Evolutionary conservation across 306 rosid species (phyloP).

Genomic region (Macrotyloma uniflorum): DNA sequence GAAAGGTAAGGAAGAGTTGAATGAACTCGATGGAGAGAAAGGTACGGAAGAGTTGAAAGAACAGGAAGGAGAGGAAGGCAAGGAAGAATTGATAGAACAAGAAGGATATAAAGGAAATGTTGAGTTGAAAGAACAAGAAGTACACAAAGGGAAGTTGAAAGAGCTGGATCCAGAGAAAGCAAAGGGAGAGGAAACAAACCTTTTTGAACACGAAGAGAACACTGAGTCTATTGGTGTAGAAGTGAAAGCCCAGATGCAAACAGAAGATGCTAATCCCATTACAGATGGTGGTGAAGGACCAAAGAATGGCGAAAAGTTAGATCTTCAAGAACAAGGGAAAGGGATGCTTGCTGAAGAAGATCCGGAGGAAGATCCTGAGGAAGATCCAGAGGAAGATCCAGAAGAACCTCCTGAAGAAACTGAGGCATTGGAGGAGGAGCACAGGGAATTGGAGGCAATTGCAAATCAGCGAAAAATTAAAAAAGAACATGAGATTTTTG

Average conservation of each 20-base stretch:
- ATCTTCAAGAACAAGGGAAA: conserved; percentile 55
- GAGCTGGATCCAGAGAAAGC: conserved; percentile 23
- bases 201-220: conserved; percentile 38
- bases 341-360: conserved; percentile 55
- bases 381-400: conserved; percentile 52
- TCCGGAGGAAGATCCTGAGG: conserved; percentile 55
- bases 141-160: conserved; percentile 28
- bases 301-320: conserved; percentile 50
- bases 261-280: conserved; percentile 39
- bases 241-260: conserved; percentile 40
- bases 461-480: conserved; percentile 62
- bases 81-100: conserved; percentile 11
- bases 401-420: conserved; percentile 50
- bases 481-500: conserved; percentile 79
- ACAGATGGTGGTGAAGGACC: conserved; percentile 39
- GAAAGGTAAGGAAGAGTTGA: conserved; percentile 15
- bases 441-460: conserved; percentile 53
- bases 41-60: conserved; percentile 24
- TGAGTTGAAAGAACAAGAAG: conserved; percentile 29
- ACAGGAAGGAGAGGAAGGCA: conserved; percentile 6
- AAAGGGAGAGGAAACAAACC: conserved; percentile 42
- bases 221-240: conserved; percentile 24
- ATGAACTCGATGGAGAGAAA: neutral
- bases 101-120: conserved; percentile 1
- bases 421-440: conserved; percentile 55